Base-by-base conservation (phyloP, 352 stramenopile genomes). In the Globisporangium cederbergense region DNA sequence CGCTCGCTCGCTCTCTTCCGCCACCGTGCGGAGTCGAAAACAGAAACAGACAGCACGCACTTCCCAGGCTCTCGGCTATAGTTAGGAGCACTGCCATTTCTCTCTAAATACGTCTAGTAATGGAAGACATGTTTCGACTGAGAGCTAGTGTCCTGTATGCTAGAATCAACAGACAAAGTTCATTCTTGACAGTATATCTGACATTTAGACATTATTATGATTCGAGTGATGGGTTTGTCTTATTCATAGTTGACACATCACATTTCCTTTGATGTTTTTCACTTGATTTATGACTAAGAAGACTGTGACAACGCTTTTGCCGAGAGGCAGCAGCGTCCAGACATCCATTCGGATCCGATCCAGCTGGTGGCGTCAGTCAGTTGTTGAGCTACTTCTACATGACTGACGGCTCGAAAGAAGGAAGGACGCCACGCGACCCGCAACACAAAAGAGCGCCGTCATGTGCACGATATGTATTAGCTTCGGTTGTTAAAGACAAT, bases 1-100 rank as follows among this genome's bases (percentile, higher is more conserved):
- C 51, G 25, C 25, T 28, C 25, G 51, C 51, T 45, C 51, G 52
- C 52, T 46, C 52, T 58, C 52, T 58, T 58, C 18, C 32, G 52
- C 52, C 32, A 32, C 52, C 18, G 28, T 56, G 13, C 25, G 49
- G 22, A 38, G 50, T 43, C 18, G 52, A 58, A 30, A 58, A 58
- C 42, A 20, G 42, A 45, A 43, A 58, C 30, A 58, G 51, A 57
- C 51, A 43, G 50, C 47, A 40, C 49, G 20, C 51, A 55, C 28
- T 55, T 40, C 20, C n/a, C 16, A 45, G 52, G 30, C 30, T 30
- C 32, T 58, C 28, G 3, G 34, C n/a, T 10, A 6, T n/a, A 4
- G n/a, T 45, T 45, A 4, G 1, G 32, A 36, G 32, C 4, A 36
- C 40, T 46, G 40, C 2, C 13, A 5, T 14, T 46, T 46, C n/a